These are phyloP conservation scores for Coemansia asiatica DNA, from an alignment of 192 early-diverging fungal species.

Conservation along the genomic window DNA sequence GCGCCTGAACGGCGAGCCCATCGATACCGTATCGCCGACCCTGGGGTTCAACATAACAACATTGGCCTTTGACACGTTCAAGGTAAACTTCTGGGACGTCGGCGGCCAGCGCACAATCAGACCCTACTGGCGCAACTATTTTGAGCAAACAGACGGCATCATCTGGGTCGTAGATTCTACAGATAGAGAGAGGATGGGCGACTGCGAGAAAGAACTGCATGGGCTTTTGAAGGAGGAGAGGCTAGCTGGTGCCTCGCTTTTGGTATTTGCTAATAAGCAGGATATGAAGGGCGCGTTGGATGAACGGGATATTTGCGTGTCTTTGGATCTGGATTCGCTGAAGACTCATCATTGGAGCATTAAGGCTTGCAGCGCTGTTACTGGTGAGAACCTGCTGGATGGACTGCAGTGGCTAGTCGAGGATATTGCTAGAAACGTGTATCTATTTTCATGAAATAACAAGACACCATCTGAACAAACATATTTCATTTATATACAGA, in stretches of 20 bases:
- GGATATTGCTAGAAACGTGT: slow-evolving; percentile 89
- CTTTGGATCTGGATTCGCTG: slow-evolving; percentile 69
- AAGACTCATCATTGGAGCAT: slow-evolving; percentile 94
- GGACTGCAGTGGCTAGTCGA: slow-evolving; percentile 94
- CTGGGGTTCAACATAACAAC: slow-evolving; percentile 99
- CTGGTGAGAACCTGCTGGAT: slow-evolving; percentile 67
- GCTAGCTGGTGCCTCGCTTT: slow-evolving; percentile 86
- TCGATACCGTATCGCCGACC: slow-evolving; percentile 88
- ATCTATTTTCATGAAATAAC: slow-evolving; percentile 66
- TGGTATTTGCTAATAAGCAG: slow-evolving; percentile 98
- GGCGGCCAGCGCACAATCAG: slow-evolving; percentile 97
- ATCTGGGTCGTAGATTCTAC: slow-evolving; percentile 98
- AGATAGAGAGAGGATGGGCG: slow-evolving; percentile 76
- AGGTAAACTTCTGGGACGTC: slow-evolving; percentile 94
- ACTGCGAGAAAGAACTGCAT: slow-evolving; percentile 77
- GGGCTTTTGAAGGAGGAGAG: slow-evolving; percentile 87
- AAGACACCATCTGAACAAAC: no score
- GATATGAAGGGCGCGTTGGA: slow-evolving; percentile 84
- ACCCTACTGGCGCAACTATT: slow-evolving; percentile 99
- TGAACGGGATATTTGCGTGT: slow-evolving; percentile 68
- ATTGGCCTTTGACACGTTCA: slow-evolving; percentile 65
- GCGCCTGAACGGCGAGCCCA: slow-evolving; percentile 89
- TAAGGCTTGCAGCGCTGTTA: slow-evolving; percentile 83
- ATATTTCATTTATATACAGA: no score
- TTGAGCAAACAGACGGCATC: slow-evolving; percentile 97